Evolutionary conservation across 1,284 basidiomycete species (phyloP).

Genomic region (Apiotrichum montevideense): DNA sequence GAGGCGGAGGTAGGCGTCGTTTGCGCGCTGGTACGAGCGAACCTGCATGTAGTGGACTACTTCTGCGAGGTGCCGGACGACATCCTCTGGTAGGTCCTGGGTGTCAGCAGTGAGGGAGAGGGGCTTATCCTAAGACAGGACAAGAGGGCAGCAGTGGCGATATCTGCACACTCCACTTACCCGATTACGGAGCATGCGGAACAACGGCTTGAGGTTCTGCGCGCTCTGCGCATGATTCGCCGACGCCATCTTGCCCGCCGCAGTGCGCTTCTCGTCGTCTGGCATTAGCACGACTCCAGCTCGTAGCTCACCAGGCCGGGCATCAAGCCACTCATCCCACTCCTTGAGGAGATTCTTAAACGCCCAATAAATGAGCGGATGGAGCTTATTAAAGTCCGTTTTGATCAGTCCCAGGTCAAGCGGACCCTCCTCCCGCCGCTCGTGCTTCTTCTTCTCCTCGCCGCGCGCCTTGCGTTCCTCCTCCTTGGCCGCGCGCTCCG

Average conservation of each 20-base stretch:
- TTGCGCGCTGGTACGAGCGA: conserved; percentile 87
- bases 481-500: conserved; percentile 63
- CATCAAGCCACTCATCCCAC: conserved; percentile 91
- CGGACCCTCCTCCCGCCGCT: conserved; percentile 1
- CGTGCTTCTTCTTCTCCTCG: conserved; percentile 5
- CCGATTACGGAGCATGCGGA: conserved; percentile 78
- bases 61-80: conserved; percentile 83
- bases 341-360: conserved; percentile 86
- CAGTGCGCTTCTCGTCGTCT: conserved; percentile 67
- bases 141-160: too few relatives aligned
- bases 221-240: conserved; percentile 94
- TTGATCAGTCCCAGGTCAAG: conserved; percentile 73
- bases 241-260: conserved; percentile 86
- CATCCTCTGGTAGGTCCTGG: conserved; percentile 74
- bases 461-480: conserved; percentile 51
- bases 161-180: conserved; percentile 49
- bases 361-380: conserved; percentile 95
- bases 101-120: background rate
- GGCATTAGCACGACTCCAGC: background rate
- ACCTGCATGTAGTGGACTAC: conserved; percentile 95
- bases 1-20: conserved; percentile 92
- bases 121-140: too few relatives aligned
- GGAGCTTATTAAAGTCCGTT: conserved; percentile 89
- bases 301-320: conserved; percentile 67
- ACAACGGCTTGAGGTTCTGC: conserved; percentile 93